Evolutionary conservation across 306 rosid species (phyloP), one percentile per base, ranked within the genome.

Genomic region (Senna tora): DNA sequence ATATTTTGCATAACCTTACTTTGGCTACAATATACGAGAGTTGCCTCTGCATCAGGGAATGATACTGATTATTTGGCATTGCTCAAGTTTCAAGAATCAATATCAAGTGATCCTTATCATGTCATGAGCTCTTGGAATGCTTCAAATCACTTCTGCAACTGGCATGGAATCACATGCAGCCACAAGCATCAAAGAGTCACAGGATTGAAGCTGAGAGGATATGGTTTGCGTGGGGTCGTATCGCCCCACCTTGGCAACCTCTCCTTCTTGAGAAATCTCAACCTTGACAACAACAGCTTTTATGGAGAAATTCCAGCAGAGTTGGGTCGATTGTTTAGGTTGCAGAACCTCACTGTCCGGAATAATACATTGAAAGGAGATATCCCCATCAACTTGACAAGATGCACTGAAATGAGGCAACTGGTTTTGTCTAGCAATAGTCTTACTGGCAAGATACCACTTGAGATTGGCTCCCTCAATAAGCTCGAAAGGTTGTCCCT

Each of bases 11-110:
- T 25, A 25, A 25, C 1, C 30, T 25, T 25, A 1, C 30, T 25
- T 25, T 59, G 45, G 22, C 16, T 59, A 4, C 33, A 38, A 4
- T 10, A 10, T 38, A 11, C 2, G 0, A 19, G 5, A 62, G 30
- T 17, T 5, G 7, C 50, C 5, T 39, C 69, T 7, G 41, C 64
- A 57, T 57, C 30, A 57, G 41, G 41, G 49, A 72, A 67, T 6
- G 71, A 79, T 19, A 49, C 50, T 2, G 75, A 67, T 68, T 64
- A 4, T 7, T 56, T 73, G 22, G 77, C 65, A 7, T 4, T 34
- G 14, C 45, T 59, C 45, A 59, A 32, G 46, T n/a, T 59, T 34
- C 8, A 59, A 34, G 65, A 9, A n/a, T 33, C 65, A 15, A 59
- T 59, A 32, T 6, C 45, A 5, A 9, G n/a, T 58, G 43, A 58